These are phyloP conservation scores for Sequoia sempervirens DNA, from an alignment of 75 land plant species.

Conservation along the genomic window DNA sequence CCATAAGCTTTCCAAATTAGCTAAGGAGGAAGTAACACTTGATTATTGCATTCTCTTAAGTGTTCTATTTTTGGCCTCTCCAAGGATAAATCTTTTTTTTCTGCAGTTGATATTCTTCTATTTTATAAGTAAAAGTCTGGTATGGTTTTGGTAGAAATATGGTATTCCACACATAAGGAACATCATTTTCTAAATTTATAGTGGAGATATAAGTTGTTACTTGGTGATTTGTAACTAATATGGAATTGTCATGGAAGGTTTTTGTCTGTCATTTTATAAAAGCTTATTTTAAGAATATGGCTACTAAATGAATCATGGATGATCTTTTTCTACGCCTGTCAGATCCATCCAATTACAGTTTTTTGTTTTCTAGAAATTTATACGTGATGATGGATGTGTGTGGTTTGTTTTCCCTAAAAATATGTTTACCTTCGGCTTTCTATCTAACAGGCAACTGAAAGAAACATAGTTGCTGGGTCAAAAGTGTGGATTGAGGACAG, in stretches of 20 bases:
- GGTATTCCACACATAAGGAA: not conserved
- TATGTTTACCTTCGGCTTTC: not conserved
- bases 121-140: not conserved
- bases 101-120: not conserved
- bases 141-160: not conserved
- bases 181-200: not conserved
- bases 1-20: not conserved
- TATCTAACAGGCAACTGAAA: not conserved
- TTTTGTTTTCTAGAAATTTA: not conserved
- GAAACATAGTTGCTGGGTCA: slow-evolving; percentile 32
- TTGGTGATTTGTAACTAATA: not conserved
- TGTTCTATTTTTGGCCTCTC: not conserved
- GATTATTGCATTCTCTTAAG: not conserved
- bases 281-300: too few relatives aligned
- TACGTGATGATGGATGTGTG: not conserved
- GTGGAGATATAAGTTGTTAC: not conserved
- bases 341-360: not conserved
- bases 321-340: not conserved
- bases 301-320: not conserved
- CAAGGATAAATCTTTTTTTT: not conserved
- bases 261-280: not conserved
- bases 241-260: not conserved
- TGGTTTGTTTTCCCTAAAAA: not conserved
- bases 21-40: not conserved
- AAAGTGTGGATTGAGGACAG: slow-evolving; percentile 93